phyloP scores from a whole-genome alignment of 1,139 yeast species.

The Casaregolazyma lundiana region DNA sequence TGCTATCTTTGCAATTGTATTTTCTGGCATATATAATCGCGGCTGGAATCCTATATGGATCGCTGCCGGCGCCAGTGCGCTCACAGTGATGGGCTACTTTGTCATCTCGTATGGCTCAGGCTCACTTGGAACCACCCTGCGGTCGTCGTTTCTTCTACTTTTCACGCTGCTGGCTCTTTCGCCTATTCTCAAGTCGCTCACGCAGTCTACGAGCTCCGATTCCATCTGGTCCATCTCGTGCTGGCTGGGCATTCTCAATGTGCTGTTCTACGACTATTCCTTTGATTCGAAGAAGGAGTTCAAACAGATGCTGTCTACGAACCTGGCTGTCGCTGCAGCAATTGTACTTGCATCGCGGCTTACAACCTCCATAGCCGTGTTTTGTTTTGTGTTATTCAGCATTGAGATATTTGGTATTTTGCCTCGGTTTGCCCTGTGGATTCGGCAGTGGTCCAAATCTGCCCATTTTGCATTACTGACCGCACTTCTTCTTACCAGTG shows the following conservation, averaged over 20 bases:
- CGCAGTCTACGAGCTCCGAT: conserved; percentile 85
- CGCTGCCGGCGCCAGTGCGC: conserved; percentile 29
- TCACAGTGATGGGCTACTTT: conserved; percentile 37
- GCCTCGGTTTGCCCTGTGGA: conserved; percentile 63
- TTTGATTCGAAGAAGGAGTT: conserved; percentile 30
- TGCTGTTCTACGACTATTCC: conserved; percentile 62
- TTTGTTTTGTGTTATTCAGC: conserved; percentile 72
- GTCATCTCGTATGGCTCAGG: conserved; percentile 24
- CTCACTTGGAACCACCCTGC: conserved; percentile 37
- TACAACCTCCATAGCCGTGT: conserved; percentile 67
- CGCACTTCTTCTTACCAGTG: conserved; percentile 25
- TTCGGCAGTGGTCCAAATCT: conserved; percentile 34
- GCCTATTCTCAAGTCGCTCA: conserved; percentile 84
- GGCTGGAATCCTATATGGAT: conserved; percentile 33
- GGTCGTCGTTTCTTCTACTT: conserved; percentile 64
- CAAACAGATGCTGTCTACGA: conserved; percentile 70
- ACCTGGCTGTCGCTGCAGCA: conserved; percentile 78
- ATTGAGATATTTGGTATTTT: conserved; percentile 67
- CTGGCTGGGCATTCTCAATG: conserved; percentile 65
- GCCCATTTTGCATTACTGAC: conserved; percentile 26
- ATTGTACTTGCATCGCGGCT: conserved; percentile 86
- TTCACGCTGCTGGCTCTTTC: conserved; percentile 72
- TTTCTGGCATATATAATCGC: conserved; percentile 43
- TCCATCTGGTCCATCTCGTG: conserved; percentile 91
- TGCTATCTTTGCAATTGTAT: conserved; percentile 56